Base-by-base conservation (phyloP, 2,329 filamentous ascomycete genomes). In the Alternaria arborescens region DNA sequence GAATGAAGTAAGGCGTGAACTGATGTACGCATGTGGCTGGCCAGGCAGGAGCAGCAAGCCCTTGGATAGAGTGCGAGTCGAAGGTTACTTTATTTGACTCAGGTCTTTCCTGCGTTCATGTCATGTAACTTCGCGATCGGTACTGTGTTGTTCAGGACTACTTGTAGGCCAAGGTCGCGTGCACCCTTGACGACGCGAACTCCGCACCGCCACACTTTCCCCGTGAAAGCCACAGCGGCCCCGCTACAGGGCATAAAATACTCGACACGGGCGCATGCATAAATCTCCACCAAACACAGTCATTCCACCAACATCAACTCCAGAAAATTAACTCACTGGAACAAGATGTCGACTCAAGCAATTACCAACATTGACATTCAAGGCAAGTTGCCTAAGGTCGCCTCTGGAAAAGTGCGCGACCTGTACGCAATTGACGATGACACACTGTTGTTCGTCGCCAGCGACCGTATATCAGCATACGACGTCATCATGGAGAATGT, bases 381-480 rank as follows among this genome's bases (percentile, higher is more conserved):
- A 42, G 79, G 75, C 52, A 72, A 71, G 47, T 58, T 83, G 34
- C 77, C 78, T 34, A 81, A 81, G 53, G 76, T 90, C 47, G 86
- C 87, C 8, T 83, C 84, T 40, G 88, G 88, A 65, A 96, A 96
- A 82, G 93, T 96, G 26, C 88, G 92, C 72, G 91, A 96, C 74
- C 85, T 96, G 38, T 97, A 92, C 78, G 84, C 87, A 62, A 82
- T 96, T 55, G 87, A 92, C 75, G 82, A 87, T 41, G 81, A 86
- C 58, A 90, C 87, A 3, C 86, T 97, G 5, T 89, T 97, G 58
- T 94, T 97, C 76, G 88, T 94, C 56, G 90, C 92, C 24, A 91
- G 92, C 14, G 94, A 97, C 82, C 90, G 95, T 68, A 95, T 97
- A 78, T 97, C 93, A 24, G 95, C 95, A 57, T 98, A 94, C 83